Percentiles rank a stretch among this genome's conserved stretches.
These are phyloP conservation scores for Lagerstroemia speciosa DNA, from an alignment of 345 rosid genomes.

Conservation along the genomic window DNA sequence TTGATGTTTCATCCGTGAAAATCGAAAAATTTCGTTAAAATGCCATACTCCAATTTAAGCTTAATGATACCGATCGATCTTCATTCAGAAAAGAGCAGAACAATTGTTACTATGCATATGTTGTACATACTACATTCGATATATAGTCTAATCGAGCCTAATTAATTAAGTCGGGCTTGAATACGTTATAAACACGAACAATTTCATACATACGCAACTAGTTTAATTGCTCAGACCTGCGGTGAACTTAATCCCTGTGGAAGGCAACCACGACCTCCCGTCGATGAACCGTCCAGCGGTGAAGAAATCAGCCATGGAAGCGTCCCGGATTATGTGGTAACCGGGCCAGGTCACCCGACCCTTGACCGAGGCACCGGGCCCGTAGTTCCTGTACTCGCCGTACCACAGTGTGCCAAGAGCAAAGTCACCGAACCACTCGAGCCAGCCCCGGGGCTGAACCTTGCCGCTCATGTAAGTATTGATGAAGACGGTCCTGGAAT, in stretches of 20 bases:
- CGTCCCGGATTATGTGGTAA: slow-evolving; percentile 50
- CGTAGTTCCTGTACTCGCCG: slow-evolving; percentile 65
- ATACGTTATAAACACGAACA: no score
- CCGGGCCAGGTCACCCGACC: slow-evolving; percentile 77
- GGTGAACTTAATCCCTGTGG: slow-evolving; percentile 47
- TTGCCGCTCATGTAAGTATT: slow-evolving; percentile 52
- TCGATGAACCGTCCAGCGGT: slow-evolving; percentile 55
- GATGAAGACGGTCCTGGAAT: slow-evolving; percentile 74
- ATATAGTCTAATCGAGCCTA: no score
- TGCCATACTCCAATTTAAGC: no score
- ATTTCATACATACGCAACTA: no score
- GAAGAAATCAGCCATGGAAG: slow-evolving; percentile 40
- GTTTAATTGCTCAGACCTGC: slow-evolving; percentile 34
- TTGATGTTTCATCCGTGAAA: no score
- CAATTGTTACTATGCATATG: background rate
- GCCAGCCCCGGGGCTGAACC: slow-evolving; percentile 84
- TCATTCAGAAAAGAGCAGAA: no score
- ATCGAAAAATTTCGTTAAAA: no score
- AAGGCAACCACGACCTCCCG: slow-evolving; percentile 62
- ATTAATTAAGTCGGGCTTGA: no score
- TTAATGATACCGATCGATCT: slow-evolving; percentile 15
- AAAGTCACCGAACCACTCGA: slow-evolving; percentile 65
- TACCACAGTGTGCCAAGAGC: slow-evolving; percentile 69
- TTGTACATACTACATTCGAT: no score
- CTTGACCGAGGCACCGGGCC: slow-evolving; percentile 41